Evolutionary conservation across 495 filamentous ascomycete species (phyloP).

Genomic region (Trichodelitschia bisporula): DNA sequence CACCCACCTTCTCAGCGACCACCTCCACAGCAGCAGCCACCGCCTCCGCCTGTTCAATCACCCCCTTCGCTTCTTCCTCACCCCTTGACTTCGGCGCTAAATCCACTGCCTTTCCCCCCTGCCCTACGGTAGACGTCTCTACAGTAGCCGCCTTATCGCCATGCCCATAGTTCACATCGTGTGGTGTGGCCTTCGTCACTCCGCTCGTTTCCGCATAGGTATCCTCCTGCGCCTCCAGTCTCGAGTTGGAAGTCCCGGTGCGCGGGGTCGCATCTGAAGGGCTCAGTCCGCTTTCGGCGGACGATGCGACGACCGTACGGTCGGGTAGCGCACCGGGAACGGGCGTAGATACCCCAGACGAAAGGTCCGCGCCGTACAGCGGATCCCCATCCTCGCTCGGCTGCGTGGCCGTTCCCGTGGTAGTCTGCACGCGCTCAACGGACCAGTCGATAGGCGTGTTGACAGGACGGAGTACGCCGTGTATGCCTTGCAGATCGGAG

Average conservation of each 20-base stretch:
- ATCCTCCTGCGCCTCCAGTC: conserved; percentile 12
- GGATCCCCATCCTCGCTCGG: conserved; percentile 4
- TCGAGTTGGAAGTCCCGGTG: conserved; percentile 13
- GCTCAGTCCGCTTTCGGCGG: background rate
- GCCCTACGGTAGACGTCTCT: conserved; percentile 17
- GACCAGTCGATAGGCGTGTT: conserved; percentile 6
- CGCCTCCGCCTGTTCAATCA: conserved; percentile 13
- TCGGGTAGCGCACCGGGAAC: background rate
- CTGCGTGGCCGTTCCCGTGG: conserved; percentile 9
- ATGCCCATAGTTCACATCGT: conserved; percentile 8
- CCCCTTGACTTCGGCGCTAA: conserved; percentile 7
- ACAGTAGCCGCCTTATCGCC: conserved; percentile 16
- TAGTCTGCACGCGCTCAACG: conserved; percentile 5
- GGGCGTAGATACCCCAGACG: background rate
- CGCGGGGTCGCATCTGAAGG: conserved; percentile 1
- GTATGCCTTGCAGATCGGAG: conserved; percentile 4
- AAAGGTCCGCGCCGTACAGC: background rate
- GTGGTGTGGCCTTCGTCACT: too few relatives aligned
- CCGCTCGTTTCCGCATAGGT: conserved; percentile 15
- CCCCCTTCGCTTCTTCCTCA: conserved; percentile 5
- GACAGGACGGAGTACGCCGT: conserved; percentile 4
- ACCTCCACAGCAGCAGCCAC: conserved; percentile 6
- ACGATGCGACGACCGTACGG: conserved; percentile 1
- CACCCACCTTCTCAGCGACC: background rate
- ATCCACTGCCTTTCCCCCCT: conserved; percentile 19